Evolutionary conservation across 148 eudicot genomes (phyloP).

Genomic region (Rhododendron griersonianum): DNA sequence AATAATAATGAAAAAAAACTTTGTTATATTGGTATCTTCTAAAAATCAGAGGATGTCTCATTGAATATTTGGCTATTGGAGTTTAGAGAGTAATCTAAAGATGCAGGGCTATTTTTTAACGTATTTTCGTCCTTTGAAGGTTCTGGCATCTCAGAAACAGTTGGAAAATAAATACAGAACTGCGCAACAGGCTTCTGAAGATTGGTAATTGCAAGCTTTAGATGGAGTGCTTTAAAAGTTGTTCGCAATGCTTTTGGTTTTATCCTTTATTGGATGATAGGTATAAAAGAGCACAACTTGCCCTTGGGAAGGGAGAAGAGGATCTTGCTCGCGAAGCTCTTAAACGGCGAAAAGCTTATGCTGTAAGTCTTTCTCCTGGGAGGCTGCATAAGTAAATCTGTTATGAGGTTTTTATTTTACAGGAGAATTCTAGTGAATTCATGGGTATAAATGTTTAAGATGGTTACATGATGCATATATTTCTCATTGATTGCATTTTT

Average conservation of each 20-base stretch:
- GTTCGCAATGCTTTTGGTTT: slow-evolving; percentile 7
- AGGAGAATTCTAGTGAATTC: not conserved
- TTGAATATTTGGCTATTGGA: not conserved
- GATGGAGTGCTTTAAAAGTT: not conserved
- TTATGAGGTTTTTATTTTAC: not conserved
- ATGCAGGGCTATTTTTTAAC: not conserved
- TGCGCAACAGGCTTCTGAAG: slow-evolving; percentile 86
- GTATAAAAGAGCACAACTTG: slow-evolving; percentile 92
- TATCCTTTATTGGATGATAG: slow-evolving; percentile 33
- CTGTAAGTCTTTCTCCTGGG: slow-evolving; percentile 48
- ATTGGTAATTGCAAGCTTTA: slow-evolving; percentile 55
- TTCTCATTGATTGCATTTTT: not conserved
- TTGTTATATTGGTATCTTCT: not conserved
- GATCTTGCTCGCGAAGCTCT: slow-evolving; percentile 99
- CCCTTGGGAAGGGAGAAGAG: slow-evolving; percentile 91
- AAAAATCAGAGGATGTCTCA: not conserved
- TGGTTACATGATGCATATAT: not conserved
- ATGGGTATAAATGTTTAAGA: not conserved
- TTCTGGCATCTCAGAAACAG: slow-evolving; percentile 96
- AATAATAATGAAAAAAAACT: too few relatives aligned
- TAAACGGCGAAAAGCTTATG: slow-evolving; percentile 87
- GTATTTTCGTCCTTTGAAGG: slow-evolving; percentile 41
- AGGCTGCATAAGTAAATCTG: not conserved
- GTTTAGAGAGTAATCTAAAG: slow-evolving; percentile 8
- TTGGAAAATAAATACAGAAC: slow-evolving; percentile 83